These are phyloP conservation scores for Botrytis sinoallii DNA, from an alignment of 2,329 filamentous ascomycete species.

Conservation along the genomic window DNA sequence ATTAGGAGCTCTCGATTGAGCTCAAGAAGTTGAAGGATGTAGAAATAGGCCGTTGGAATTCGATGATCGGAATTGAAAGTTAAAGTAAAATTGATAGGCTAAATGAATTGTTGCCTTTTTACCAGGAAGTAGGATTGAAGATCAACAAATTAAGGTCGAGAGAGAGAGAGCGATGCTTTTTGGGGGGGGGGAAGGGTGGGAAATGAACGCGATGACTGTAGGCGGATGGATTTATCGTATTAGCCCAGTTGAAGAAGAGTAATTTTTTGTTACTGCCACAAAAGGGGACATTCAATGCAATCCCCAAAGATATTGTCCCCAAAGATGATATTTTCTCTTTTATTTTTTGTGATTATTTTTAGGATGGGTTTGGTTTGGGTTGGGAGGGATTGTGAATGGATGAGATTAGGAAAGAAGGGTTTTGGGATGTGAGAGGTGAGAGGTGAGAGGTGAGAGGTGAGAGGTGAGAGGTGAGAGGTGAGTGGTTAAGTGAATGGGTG, in stretches of 20 bases:
- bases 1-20: conserved; percentile 28
- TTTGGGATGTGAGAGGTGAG: neutral
- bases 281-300: conserved; percentile 18
- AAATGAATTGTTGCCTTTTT: conserved; percentile 18
- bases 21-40: conserved; percentile 17
- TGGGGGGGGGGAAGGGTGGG: neutral
- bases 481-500: neutral
- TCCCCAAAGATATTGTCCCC: conserved; percentile 18
- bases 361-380: neutral
- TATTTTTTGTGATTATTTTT: neutral
- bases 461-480: neutral
- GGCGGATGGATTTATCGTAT: conserved; percentile 1
- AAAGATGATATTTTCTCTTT: neutral
- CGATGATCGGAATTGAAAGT: conserved; percentile 8
- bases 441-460: neutral
- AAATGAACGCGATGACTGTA: conserved; percentile 31
- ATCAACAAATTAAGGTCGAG: conserved; percentile 11
- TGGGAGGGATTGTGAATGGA: conserved; percentile 16
- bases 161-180: neutral
- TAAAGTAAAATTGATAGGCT: conserved; percentile 24
- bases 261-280: neutral
- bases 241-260: neutral
- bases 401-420: conserved; percentile 10
- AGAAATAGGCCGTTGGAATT: neutral
- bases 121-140: conserved; percentile 22